Evolutionary conservation across 305 asterid species (phyloP), one percentile per base, ranked within the genome.

Genomic region (Euphrasia arctica): DNA sequence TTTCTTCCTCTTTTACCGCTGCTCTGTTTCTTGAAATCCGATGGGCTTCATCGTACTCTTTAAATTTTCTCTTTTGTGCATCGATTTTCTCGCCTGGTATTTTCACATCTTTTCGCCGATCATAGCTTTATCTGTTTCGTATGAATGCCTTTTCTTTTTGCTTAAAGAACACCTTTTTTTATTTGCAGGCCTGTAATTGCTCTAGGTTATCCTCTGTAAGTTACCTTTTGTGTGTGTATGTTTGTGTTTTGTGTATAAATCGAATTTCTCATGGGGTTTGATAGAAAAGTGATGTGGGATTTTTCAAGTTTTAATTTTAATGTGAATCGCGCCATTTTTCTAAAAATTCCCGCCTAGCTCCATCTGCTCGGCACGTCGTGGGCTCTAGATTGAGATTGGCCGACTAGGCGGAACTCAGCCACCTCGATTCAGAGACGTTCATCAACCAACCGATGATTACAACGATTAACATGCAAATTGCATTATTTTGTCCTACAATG

Each of bases 171-270:
- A 42, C 15, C 12, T 49, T 49, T 32, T 22, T 18, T 49, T 49
- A 18, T 22, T 29, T 72, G 75, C 85, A 80, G 90, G 85, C 87
- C 83, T 48, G 34, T 71, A 14, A 22, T 77, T 71, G 82, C 82
- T 60, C 70, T 79, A 67, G 79, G 34, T 15, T 83, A 75, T 50
- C 86, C 85, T 10, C 54, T 83, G 86, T 82, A 79, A 74, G 82
- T 66, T 68, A 43, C 42, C 3, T 8, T 45, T 1, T 31, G 34
- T 3, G 34, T 31, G 34, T 31, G 34, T 31, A 31, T 31, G 32
- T 4, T 2, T 2, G 32, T 29, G 3, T 2, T 29, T 29, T 29
- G 32, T 29, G 32, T 29, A 29, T n/a, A n/a, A n/a, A n/a, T n/a
- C n/a, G 22, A 18, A 18, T 0, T 18, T 18, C 1, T 18, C 22